These are phyloP conservation scores for Globisporangium ultimum DNA, from an alignment of 352 stramenopile genomes.

Conservation along the genomic window DNA sequence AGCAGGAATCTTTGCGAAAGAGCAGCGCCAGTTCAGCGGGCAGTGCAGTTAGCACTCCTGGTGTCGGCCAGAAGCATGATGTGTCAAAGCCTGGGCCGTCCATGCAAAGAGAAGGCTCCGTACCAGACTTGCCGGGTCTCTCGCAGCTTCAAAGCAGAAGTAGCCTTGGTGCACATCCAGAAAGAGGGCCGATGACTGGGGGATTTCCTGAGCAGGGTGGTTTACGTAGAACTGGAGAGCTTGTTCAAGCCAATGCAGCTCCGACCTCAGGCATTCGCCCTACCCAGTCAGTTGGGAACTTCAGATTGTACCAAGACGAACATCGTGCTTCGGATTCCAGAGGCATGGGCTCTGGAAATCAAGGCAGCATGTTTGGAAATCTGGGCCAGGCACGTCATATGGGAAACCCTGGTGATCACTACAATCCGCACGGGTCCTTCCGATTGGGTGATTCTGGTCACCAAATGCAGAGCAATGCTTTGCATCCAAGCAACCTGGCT, in stretches of 20 bases:
- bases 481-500: neutral
- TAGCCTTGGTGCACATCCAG: neutral
- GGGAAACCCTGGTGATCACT: neutral
- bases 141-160: constrained; percentile 13
- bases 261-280: constrained; percentile 38
- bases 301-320: constrained; percentile 63
- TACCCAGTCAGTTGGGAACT: constrained; percentile 71
- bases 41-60: neutral
- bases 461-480: neutral
- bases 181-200: constrained; percentile 10
- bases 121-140: constrained; percentile 22
- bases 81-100: constrained; percentile 11
- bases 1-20: constrained; percentile 43
- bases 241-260: constrained; percentile 12
- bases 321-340: constrained; percentile 9
- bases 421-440: neutral
- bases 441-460: neutral
- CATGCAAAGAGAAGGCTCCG: constrained; percentile 38
- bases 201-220: constrained; percentile 20
- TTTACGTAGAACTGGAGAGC: constrained; percentile 20
- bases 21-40: constrained; percentile 10
- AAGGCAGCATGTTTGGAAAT: constrained; percentile 16
- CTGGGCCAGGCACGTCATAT: constrained; percentile 9
- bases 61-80: constrained; percentile 8
- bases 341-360: neutral